Base-by-base conservation (phyloP, 169 alveolate species). In the Eimeria acervulina region DNA sequence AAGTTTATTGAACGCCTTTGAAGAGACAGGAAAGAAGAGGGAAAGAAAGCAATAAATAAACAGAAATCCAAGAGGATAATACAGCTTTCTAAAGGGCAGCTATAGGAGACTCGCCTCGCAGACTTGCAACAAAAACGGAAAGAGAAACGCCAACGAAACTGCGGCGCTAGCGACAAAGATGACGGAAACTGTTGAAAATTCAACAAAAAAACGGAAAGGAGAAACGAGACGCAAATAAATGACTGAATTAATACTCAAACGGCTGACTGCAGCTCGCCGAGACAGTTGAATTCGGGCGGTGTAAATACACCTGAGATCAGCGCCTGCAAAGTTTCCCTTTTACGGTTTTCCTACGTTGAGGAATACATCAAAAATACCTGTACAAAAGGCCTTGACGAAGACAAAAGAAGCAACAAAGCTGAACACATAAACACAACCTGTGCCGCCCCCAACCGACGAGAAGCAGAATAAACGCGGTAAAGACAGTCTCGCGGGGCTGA, bases 191-290 rank as follows among this genome's bases (percentile, higher is more conserved):
- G 59, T 51, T 51, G 59, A 10, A 51, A 51, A 17, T 12, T 12
- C 21, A 51, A 17, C 59, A 51, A 51, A 17, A 10, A 1, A 17
- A 0, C 59, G 59, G 59, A 51, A 12, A 51, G 7, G 15, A 51
- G 59, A 51, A 51, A 17, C 59, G 15, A 17, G 21, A 17, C 59
- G 21, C 59, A 51, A 51, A 51, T 51, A 17, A 51, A 1, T 1
- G 21, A 10, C 0, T 17, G 6, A 42, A 12, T 12, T 68, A 68
- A n/a, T 68, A 8, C 36, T 68, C 42, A 8, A n/a, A n/a, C 42
- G 80, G 42, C 80, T 15, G 42, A 68, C 42, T 68, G 44, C 80
- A 68, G 80, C 80, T 21, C 80, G 80, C 80, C 80, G 42, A 68
- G 38, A 33, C 42, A 15, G 42, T 28, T 12, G 59, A 51, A 51